These are phyloP conservation scores for Xylaria cubensis DNA, from an alignment of 495 filamentous ascomycete genomes.

Conservation along the genomic window DNA sequence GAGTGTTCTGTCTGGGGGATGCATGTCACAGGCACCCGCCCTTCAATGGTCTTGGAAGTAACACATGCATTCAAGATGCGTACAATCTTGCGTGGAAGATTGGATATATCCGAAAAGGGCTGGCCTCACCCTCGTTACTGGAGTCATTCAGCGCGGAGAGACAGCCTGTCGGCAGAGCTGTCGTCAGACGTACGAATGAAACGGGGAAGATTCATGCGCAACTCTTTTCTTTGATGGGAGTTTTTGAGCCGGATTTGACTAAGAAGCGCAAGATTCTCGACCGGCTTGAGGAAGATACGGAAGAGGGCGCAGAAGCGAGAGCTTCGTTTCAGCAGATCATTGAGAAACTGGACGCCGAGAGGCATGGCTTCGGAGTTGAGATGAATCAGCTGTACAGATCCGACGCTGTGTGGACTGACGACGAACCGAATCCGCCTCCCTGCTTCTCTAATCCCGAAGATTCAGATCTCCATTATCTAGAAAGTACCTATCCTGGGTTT, in stretches of 20 bases:
- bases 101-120: conserved; percentile 53
- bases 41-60: conserved; percentile 55
- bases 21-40: conserved; percentile 58
- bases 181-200: conserved; percentile 48
- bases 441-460: conserved; percentile 36
- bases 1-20: conserved; percentile 53
- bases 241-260: conserved; percentile 36
- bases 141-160: conserved; percentile 58
- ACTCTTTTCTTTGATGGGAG: conserved; percentile 45
- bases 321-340: conserved; percentile 43
- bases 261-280: conserved; percentile 29
- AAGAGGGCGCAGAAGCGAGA: conserved; percentile 56
- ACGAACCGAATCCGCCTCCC: conserved; percentile 44
- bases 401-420: conserved; percentile 41
- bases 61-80: conserved; percentile 58
- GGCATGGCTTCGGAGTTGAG: conserved; percentile 22
- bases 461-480: conserved; percentile 34
- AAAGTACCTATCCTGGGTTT: conserved; percentile 57
- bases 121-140: conserved; percentile 47
- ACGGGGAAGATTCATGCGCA: conserved; percentile 43
- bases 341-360: conserved; percentile 20
- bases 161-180: conserved; percentile 50
- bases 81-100: conserved; percentile 63
- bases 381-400: conserved; percentile 56
- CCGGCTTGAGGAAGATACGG: conserved; percentile 54